Conservation (phyloP, 2,329 filamentous ascomycete genomes). For the Fusarium anguioides region DNA sequence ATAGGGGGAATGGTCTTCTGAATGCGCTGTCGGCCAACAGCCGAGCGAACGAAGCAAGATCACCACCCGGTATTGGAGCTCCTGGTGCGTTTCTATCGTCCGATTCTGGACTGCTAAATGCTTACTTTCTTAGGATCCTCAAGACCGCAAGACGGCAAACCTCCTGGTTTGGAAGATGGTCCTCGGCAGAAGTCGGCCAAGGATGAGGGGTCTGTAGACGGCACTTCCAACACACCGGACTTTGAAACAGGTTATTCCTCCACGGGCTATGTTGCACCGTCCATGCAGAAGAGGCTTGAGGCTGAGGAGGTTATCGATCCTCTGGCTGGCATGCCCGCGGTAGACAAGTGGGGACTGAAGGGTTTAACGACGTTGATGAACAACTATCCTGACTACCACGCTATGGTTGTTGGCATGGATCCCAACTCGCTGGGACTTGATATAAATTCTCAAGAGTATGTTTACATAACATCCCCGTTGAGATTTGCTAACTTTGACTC, state of each 20-base stretch:
- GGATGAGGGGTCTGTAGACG: conserved; percentile 54
- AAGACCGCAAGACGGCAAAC: conserved; percentile 59
- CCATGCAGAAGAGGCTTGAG: conserved; percentile 48
- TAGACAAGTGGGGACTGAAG: conserved; percentile 74
- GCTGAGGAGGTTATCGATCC: conserved; percentile 64
- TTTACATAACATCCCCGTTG: background rate
- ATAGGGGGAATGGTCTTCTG: conserved; percentile 69
- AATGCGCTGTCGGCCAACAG: conserved; percentile 72
- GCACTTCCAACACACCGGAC: conserved; percentile 57
- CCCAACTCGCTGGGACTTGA: conserved; percentile 68
- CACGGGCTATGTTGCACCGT: background rate
- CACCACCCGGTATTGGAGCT: conserved; percentile 57
- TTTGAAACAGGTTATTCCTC: conserved; percentile 52
- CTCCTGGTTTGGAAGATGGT: conserved; percentile 56
- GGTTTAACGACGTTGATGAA: conserved; percentile 72
- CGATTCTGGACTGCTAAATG: background rate
- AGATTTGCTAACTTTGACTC: conserved; percentile 29
- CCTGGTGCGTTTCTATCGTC: conserved; percentile 47
- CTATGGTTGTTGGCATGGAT: conserved; percentile 70
- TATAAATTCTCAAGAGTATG: conserved; percentile 68
- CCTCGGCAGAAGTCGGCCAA: conserved; percentile 58
- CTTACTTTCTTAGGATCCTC: conserved; percentile 48
- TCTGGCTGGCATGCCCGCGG: conserved; percentile 69
- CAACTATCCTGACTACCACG: conserved; percentile 71
- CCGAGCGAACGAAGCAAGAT: conserved; percentile 60